These are phyloP conservation scores for Pisolithus microcarpus DNA, from an alignment of 768 basidiomycete species.

Conservation along the genomic window DNA sequence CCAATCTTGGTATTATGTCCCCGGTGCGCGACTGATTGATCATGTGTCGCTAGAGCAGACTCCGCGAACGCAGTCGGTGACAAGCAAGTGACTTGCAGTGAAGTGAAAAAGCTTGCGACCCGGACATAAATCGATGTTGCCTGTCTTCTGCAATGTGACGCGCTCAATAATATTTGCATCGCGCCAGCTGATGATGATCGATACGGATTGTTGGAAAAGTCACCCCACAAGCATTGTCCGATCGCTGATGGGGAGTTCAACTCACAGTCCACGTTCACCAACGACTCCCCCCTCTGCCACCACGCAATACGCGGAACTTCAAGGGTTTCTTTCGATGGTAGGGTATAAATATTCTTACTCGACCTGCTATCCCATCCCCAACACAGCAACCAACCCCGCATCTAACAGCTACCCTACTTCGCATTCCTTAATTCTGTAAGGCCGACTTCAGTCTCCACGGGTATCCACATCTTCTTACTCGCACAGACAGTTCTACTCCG, in stretches of 20 bases:
- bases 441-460: neutral
- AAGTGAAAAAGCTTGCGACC: too few relatives aligned
- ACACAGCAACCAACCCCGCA: conserved; percentile 9
- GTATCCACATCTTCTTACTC: conserved; percentile 8
- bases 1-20: conserved; percentile 6
- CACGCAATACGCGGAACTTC: conserved; percentile 1
- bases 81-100: too few relatives aligned
- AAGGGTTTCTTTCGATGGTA: conserved; percentile 2
- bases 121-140: conserved; percentile 16
- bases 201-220: conserved; percentile 9
- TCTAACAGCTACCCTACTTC: conserved; percentile 3
- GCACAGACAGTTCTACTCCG: conserved; percentile 4
- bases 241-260: conserved; percentile 9
- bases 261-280: conserved; percentile 6
- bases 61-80: conserved; percentile 14
- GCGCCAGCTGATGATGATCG: conserved; percentile 5
- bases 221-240: conserved; percentile 11
- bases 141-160: conserved; percentile 7
- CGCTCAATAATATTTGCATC: conserved; percentile 1
- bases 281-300: conserved; percentile 2
- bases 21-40: conserved; percentile 5
- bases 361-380: neutral
- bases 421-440: conserved; percentile 14
- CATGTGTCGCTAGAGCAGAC: conserved; percentile 8
- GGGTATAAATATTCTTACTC: conserved; percentile 17